These are phyloP conservation scores for Dunaliella primolecta DNA, from an alignment of 139 green algal genomes.

Conservation along the genomic window DNA sequence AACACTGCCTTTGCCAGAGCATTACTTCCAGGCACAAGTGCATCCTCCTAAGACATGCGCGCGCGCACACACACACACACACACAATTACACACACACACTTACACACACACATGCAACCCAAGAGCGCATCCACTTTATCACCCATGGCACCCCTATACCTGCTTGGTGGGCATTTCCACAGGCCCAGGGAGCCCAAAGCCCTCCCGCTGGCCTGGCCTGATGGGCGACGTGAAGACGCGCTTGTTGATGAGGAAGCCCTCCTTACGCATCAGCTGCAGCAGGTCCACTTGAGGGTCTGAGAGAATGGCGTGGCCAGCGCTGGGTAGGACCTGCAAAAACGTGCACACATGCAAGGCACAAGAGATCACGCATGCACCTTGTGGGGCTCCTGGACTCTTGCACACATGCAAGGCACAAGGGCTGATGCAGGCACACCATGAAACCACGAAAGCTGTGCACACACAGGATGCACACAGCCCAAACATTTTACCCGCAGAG, in stretches of 20 bases:
- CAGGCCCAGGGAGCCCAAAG: slow-evolving; percentile 19
- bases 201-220: neutral
- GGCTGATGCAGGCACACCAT: no score
- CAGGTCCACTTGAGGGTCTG: slow-evolving; percentile 17
- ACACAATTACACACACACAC: neutral
- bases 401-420: no score
- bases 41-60: no score
- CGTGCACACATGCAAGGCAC: no score
- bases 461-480: no score
- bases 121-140: no score
- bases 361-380: no score
- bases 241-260: slow-evolving; percentile 24
- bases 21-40: no score
- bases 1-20: no score
- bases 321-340: slow-evolving; percentile 25
- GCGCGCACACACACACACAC: slow-evolving; percentile 4
- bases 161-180: slow-evolving; percentile 26
- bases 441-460: no score
- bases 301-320: slow-evolving; percentile 21
- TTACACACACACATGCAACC: neutral
- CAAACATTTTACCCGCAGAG: no score
- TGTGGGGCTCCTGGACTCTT: no score
- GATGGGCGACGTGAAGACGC: slow-evolving; percentile 24
- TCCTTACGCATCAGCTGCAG: slow-evolving; percentile 22
- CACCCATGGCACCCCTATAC: slow-evolving; percentile 9